A percentile compares a stretch with the other conserved stretches of the same genome.
Evolutionary conservation across 179 eudicot genomes (phyloP).

Genomic region (Beta macrorhiza): DNA sequence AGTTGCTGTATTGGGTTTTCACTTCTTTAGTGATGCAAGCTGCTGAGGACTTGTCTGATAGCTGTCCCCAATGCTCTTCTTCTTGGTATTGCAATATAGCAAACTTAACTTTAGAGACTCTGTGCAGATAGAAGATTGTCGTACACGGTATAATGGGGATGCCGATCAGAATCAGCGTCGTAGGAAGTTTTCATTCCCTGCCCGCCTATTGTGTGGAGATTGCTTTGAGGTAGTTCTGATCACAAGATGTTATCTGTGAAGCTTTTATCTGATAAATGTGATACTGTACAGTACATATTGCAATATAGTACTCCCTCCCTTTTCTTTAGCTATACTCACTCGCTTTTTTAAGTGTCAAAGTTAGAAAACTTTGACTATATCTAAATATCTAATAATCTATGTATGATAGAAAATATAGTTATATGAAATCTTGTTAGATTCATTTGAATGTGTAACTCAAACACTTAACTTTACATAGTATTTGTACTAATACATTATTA

Average conservation of each 20-base stretch:
- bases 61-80: not conserved
- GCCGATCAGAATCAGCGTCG: slow-evolving; percentile 93
- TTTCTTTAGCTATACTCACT: too few species aligned
- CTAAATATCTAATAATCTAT: too few species aligned
- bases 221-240: slow-evolving; percentile 72
- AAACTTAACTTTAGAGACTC: slow-evolving; percentile 11
- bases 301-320: too few species aligned
- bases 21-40: not conserved
- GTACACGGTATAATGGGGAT: slow-evolving; percentile 92
- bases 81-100: not conserved
- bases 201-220: slow-evolving; percentile 91
- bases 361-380: too few species aligned
- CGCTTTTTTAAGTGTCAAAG: too few species aligned
- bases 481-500: too few species aligned
- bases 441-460: too few species aligned
- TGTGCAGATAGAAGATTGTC: slow-evolving; percentile 92
- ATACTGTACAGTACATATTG: too few species aligned
- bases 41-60: not conserved
- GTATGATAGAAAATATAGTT: too few species aligned
- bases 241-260: not conserved
- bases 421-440: not conserved
- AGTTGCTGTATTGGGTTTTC: not conserved
- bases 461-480: too few species aligned
- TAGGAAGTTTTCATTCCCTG: slow-evolving; percentile 87
- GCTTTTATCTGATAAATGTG: not conserved